These are phyloP conservation scores for Arabidopsis arenosa DNA, from an alignment of 345 rosid genomes.

Conservation along the genomic window DNA sequence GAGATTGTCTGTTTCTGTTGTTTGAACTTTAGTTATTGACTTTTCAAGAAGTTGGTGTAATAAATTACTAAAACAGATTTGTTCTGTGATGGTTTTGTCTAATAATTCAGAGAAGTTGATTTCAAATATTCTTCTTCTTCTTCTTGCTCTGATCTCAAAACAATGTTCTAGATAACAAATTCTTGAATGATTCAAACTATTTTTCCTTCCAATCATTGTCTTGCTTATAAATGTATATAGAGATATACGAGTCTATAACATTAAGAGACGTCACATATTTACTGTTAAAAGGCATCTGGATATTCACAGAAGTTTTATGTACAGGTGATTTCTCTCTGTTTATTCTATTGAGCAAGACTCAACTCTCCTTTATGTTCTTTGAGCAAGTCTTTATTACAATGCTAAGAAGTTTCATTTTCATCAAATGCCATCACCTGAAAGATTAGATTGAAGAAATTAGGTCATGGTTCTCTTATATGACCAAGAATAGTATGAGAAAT, in stretches of 20 bases:
- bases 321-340: conserved; percentile 44
- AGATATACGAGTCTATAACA: conserved; percentile 24
- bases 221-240: conserved; percentile 24
- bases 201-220: conserved; percentile 17
- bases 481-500: neutral
- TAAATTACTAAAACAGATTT: neutral
- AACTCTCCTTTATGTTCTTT: neutral
- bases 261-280: conserved; percentile 39
- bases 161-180: neutral
- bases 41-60: conserved; percentile 26
- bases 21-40: neutral
- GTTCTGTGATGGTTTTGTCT: conserved; percentile 7
- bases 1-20: conserved; percentile 2
- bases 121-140: neutral
- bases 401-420: conserved; percentile 35
- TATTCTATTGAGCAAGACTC: conserved; percentile 27
- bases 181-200: neutral
- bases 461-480: neutral
- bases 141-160: conserved; percentile 14
- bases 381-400: conserved; percentile 30
- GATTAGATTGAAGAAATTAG: neutral
- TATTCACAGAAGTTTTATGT: conserved; percentile 30
- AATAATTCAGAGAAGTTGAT: conserved; percentile 12
- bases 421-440: conserved; percentile 47
- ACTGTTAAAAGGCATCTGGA: conserved; percentile 24